Evolutionary conservation across 768 basidiomycete species (phyloP).

Genomic region (Collybia mongolica): DNA sequence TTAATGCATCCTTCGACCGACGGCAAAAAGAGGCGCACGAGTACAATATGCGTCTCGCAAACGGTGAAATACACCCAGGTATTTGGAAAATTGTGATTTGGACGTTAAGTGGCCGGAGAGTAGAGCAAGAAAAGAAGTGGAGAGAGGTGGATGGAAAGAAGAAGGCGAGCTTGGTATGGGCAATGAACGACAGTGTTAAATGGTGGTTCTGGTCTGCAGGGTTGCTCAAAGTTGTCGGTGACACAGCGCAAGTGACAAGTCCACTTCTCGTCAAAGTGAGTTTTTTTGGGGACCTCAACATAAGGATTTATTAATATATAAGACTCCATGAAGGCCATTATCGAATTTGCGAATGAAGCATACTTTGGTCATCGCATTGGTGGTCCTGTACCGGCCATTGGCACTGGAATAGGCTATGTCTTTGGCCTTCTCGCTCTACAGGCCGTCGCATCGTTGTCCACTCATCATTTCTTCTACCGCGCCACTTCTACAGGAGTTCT

Average conservation of each 20-base stretch:
- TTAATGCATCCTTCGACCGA: conserved; percentile 62
- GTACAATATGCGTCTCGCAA: conserved; percentile 70
- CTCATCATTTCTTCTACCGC: conserved; percentile 86
- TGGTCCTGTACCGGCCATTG: conserved; percentile 35
- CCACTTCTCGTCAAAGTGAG: conserved; percentile 79
- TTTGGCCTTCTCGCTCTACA: conserved; percentile 72
- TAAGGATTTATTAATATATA: neutral
- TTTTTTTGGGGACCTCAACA: neutral
- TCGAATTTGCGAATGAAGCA: conserved; percentile 66
- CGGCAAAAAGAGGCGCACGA: conserved; percentile 54
- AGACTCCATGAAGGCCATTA: conserved; percentile 50
- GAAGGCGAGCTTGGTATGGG: conserved; percentile 60
- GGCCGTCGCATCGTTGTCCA: conserved; percentile 60
- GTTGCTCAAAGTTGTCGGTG: conserved; percentile 55
- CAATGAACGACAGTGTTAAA: conserved; percentile 75
- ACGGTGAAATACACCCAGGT: conserved; percentile 60
- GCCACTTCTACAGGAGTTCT: conserved; percentile 74
- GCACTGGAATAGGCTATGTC: conserved; percentile 70
- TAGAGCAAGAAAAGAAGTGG: conserved; percentile 62
- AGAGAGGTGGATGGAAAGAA: conserved; percentile 60
- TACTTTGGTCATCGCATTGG: conserved; percentile 46
- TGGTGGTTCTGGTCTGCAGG: conserved; percentile 82
- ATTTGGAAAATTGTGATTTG: conserved; percentile 57
- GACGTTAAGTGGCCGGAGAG: conserved; percentile 51
- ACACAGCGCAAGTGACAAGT: conserved; percentile 70